These are phyloP conservation scores for Erythrophleum ivorense DNA, from an alignment of 331 rosid species.

Conservation along the genomic window DNA sequence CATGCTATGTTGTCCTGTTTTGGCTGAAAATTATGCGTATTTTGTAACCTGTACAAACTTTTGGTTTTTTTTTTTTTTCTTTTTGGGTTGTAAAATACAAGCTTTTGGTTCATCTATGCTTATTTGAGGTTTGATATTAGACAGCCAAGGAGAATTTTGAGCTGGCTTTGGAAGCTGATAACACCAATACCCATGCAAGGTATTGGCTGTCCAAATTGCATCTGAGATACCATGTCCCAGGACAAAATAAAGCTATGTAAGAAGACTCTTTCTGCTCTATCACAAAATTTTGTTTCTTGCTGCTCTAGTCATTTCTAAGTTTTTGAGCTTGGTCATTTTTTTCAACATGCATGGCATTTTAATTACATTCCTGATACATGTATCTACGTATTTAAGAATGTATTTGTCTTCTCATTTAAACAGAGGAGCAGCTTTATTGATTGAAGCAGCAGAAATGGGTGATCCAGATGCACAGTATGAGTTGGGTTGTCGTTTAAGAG, in stretches of 20 bases:
- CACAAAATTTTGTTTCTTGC: constrained; percentile 6
- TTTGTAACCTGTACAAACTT: not conserved
- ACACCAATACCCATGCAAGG: constrained; percentile 79
- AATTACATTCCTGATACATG: not conserved
- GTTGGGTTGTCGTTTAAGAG: constrained; percentile 82
- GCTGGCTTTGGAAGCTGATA: constrained; percentile 90
- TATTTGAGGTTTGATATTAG: constrained; percentile 46
- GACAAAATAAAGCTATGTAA: constrained; percentile 78
- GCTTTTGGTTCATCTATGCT: constrained; percentile 15
- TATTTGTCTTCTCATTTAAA: constrained; percentile 15
- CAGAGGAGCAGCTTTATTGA: constrained; percentile 88
- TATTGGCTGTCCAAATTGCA: constrained; percentile 90
- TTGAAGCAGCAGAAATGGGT: constrained; percentile 96
- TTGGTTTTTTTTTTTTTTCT: not conserved
- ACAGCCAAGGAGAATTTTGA: constrained; percentile 89
- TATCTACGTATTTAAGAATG: constrained; percentile 10
- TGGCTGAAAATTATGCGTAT: not conserved
- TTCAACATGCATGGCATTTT: constrained; percentile 13
- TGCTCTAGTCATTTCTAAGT: not conserved
- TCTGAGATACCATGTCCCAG: constrained; percentile 92
- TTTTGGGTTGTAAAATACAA: not conserved
- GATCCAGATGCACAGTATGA: constrained; percentile 88
- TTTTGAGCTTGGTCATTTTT: not conserved
- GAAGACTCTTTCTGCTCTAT: constrained; percentile 27
- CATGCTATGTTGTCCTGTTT: not conserved